These are phyloP conservation scores for Xylariaceae sp. DNA, from an alignment of 2,329 filamentous ascomycete species.

Conservation along the genomic window DNA sequence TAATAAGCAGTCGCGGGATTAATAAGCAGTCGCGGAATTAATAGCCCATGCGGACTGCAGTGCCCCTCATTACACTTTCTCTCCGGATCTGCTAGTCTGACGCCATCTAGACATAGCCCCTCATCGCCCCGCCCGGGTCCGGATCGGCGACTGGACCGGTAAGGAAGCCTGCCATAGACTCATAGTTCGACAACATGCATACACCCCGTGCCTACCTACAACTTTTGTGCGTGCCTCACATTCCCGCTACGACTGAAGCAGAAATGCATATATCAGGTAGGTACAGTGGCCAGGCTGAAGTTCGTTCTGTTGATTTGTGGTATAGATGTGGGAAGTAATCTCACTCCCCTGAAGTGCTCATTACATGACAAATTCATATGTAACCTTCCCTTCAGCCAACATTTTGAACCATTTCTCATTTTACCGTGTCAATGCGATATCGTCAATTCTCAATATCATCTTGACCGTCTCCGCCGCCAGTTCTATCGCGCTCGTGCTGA, in stretches of 20 bases:
- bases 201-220: too few relatives aligned
- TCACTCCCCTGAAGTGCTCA: constrained; percentile 7
- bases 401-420: constrained; percentile 9
- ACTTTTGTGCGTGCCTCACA: too few relatives aligned
- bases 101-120: constrained; percentile 14
- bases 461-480: constrained; percentile 97
- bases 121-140: constrained; percentile 12
- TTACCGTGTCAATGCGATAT: constrained; percentile 59
- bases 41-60: constrained; percentile 3
- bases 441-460: constrained; percentile 71
- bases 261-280: too few relatives aligned
- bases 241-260: too few relatives aligned
- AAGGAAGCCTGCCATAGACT: too few relatives aligned
- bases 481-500: constrained; percentile 96
- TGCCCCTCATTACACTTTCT: background rate
- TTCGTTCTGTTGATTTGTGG: constrained; percentile 1
- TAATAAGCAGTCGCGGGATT: too few relatives aligned
- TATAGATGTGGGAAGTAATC: constrained; percentile 13
- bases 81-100: too few relatives aligned
- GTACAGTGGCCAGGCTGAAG: background rate
- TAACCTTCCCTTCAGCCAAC: constrained; percentile 15
- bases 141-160: background rate
- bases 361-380: constrained; percentile 14
- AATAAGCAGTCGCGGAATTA: constrained; percentile 7
- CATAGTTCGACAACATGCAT: too few relatives aligned